Percentiles rank a stretch among this genome's conserved stretches.
Conservation (phyloP, 2,329 filamentous ascomycete species). For the Phyllosticta citriasiana region DNA sequence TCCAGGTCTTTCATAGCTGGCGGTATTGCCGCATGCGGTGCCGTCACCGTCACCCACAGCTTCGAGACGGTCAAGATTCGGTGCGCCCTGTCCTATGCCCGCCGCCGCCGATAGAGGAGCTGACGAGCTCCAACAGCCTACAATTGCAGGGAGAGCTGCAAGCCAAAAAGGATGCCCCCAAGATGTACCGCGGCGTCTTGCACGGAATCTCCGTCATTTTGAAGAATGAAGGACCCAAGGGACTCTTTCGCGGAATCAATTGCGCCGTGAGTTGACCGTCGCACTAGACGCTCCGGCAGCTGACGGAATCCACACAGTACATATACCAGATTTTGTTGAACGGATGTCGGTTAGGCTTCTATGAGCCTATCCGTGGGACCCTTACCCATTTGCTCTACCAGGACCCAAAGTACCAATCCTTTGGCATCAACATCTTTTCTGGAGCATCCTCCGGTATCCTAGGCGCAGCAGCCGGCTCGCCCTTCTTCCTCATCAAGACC, state of each 20-base stretch:
- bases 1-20: constrained; percentile 84
- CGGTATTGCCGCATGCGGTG: constrained; percentile 92
- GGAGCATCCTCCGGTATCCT: constrained; percentile 83
- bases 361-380: constrained; percentile 77
- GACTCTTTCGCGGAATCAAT: constrained; percentile 79
- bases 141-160: constrained; percentile 95
- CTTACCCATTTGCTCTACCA: constrained; percentile 61
- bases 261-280: constrained; percentile 51
- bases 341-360: constrained; percentile 92
- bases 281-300: constrained; percentile 4
- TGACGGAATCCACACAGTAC: constrained; percentile 44
- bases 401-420: constrained; percentile 66
- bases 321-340: constrained; percentile 95
- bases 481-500: constrained; percentile 97
- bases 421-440: constrained; percentile 87
- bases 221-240: constrained; percentile 76
- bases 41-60: constrained; percentile 92
- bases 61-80: constrained; percentile 99
- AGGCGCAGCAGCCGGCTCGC: constrained; percentile 84
- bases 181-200: constrained; percentile 81
- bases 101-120: constrained; percentile 3
- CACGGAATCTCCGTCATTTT: constrained; percentile 87
- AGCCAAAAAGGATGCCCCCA: constrained; percentile 70
- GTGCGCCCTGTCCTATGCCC: constrained; percentile 37
- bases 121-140: constrained; percentile 48